A percentile compares a stretch with the other conserved stretches of the same genome.
Conservation (phyloP, 2,329 filamentous ascomycete species). For the Trichoderma endophyticum region DNA sequence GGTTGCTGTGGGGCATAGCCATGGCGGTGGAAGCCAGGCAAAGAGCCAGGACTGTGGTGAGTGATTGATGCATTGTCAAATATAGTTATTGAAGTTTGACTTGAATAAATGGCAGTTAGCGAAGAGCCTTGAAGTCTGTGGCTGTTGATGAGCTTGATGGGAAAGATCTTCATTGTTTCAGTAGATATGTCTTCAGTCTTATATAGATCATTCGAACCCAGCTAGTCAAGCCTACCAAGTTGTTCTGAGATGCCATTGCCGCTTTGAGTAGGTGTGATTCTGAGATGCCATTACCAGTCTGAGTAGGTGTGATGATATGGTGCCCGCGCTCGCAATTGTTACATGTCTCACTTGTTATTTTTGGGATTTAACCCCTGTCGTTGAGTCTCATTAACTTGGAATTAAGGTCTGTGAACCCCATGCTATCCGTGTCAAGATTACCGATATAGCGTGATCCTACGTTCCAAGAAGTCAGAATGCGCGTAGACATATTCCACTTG, state of each 20-base stretch:
- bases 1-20: neutral
- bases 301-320: neutral
- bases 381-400: neutral
- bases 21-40: neutral
- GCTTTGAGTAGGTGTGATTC: neutral
- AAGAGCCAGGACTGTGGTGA: neutral
- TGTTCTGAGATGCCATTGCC: neutral
- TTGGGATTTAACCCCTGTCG: neutral
- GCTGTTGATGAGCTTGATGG: neutral
- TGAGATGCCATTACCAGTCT: neutral
- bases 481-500: neutral
- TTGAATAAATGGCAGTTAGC: neutral
- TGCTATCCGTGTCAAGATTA: neutral
- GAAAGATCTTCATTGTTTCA: neutral
- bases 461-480: neutral
- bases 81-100: neutral
- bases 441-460: neutral
- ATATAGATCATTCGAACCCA: neutral
- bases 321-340: neutral
- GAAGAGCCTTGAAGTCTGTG: neutral
- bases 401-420: neutral
- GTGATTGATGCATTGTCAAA: neutral
- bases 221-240: neutral
- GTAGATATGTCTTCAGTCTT: neutral
- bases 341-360: neutral